Conservation (phyloP, 495 filamentous ascomycete species). For the Talaromyces ruber region DNA sequence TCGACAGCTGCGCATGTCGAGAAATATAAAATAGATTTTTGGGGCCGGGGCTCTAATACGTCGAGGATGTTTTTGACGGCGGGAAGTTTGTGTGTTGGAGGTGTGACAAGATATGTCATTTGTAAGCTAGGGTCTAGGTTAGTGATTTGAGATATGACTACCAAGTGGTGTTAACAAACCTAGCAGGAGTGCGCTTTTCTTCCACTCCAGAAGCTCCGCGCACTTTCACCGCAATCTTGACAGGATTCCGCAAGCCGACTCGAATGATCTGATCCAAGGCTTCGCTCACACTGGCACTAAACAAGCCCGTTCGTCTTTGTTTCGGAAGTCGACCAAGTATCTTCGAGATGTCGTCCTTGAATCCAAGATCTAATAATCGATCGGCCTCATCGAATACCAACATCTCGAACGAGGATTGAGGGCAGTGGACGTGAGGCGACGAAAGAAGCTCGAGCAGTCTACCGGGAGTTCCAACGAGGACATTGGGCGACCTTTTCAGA, state of each 20-base stretch:
- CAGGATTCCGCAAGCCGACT: slow-evolving; percentile 85
- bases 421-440: slow-evolving; percentile 83
- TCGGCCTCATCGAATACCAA: slow-evolving; percentile 94
- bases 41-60: slow-evolving; percentile 58
- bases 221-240: slow-evolving; percentile 88
- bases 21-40: slow-evolving; percentile 85
- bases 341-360: slow-evolving; percentile 79
- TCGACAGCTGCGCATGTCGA: slow-evolving; percentile 95
- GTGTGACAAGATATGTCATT: slow-evolving; percentile 75
- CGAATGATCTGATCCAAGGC: slow-evolving; percentile 87
- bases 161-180: slow-evolving; percentile 15
- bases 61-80: slow-evolving; percentile 62
- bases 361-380: slow-evolving; percentile 86
- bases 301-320: slow-evolving; percentile 85
- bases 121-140: slow-evolving; percentile 47
- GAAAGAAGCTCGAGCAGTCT: slow-evolving; percentile 80
- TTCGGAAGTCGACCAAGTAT: slow-evolving; percentile 84
- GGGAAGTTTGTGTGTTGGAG: slow-evolving; percentile 68
- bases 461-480: slow-evolving; percentile 83
- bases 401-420: slow-evolving; percentile 80
- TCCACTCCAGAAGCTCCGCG: slow-evolving; percentile 64
- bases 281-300: slow-evolving; percentile 87
- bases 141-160: background rate
- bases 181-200: slow-evolving; percentile 82
- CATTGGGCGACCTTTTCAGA: slow-evolving; percentile 69